Base-by-base conservation (phyloP, 208 protist genomes). In the Crithidia fasciculata region DNA sequence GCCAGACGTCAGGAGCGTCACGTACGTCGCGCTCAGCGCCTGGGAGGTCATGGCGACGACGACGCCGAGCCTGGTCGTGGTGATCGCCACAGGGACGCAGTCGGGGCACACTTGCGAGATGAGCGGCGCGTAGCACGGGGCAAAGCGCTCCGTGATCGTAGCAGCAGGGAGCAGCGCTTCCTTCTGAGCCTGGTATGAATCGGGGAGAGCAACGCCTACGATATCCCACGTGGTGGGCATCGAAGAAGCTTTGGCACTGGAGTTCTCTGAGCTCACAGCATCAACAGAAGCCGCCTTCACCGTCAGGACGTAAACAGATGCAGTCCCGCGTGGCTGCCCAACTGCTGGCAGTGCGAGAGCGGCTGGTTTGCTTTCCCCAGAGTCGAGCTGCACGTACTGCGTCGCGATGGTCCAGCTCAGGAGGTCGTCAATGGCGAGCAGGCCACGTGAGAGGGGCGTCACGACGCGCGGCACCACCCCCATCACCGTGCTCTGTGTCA, bases 181-280 rank as follows among this genome's bases (percentile, higher is more conserved):
- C 3, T 18, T 4, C 7, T 3, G 18, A 13, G 39, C 45, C 5
- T 16, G 19, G 49, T 44, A 28, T n/a, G 10, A 8, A 2, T 28
- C 52, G 2, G 64, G 64, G 7, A 69, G 40, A 5, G 7, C 8
- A 4, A 69, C 13, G 15, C 64, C 64, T 9, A 18, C 40, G 9
- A 69, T 69, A 16, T 69, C 64, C 64, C 64, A 69, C 62, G 37
- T 36, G n/a, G 37, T 52, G 49, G 5, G 37, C 39, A 47, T 59
- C 10, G 50, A 12, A 55, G 50, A 55, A 15, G 50, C 50, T 12
- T 15, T 55, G 12, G 50, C 8, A 18, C 50, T 55, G 12, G 50
- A 55, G 2, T 49, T 13, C 9, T 49, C 45, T 13, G 12, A 0
- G 0, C 0, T 15, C 7, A 49, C 45, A 49, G 45, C 45, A 49